phyloP scores from a whole-genome alignment of 2,329 filamentous ascomycete species.

The Botrytis paeoniae region DNA sequence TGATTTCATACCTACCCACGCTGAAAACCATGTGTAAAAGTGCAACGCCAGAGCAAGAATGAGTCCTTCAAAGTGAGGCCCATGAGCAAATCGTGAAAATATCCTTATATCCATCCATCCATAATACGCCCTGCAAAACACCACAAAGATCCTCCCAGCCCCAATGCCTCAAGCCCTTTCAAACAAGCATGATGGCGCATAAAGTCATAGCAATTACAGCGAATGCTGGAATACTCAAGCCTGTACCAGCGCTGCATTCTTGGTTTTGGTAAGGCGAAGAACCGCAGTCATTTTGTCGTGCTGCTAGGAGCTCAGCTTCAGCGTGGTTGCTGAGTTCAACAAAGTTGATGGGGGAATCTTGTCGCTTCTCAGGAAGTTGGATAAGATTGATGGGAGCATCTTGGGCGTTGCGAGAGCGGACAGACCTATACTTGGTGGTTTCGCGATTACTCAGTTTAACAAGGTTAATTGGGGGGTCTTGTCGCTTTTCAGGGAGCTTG shows the following conservation, averaged over 20 bases:
- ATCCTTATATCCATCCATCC: background rate
- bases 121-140: background rate
- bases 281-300: conserved; percentile 6
- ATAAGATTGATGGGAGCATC: background rate
- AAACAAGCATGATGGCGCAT: background rate
- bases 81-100: background rate
- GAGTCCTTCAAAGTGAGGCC: background rate
- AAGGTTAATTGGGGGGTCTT: background rate
- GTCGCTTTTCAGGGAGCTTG: background rate
- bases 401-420: background rate
- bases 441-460: background rate
- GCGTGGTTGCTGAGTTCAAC: background rate
- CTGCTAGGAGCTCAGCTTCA: background rate
- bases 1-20: background rate
- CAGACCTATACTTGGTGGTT: background rate
- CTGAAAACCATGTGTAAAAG: background rate
- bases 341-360: background rate
- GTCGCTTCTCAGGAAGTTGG: background rate
- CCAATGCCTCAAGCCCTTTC: background rate
- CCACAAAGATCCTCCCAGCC: background rate
- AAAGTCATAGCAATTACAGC: background rate
- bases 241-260: background rate
- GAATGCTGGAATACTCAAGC: background rate
- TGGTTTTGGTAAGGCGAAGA: conserved; percentile 6
- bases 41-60: background rate